A percentile compares a stretch with the other conserved stretches of the same genome.
Evolutionary conservation across 192 early-diverging fungal species (phyloP).

Genomic region (Gonapodya sp.): DNA sequence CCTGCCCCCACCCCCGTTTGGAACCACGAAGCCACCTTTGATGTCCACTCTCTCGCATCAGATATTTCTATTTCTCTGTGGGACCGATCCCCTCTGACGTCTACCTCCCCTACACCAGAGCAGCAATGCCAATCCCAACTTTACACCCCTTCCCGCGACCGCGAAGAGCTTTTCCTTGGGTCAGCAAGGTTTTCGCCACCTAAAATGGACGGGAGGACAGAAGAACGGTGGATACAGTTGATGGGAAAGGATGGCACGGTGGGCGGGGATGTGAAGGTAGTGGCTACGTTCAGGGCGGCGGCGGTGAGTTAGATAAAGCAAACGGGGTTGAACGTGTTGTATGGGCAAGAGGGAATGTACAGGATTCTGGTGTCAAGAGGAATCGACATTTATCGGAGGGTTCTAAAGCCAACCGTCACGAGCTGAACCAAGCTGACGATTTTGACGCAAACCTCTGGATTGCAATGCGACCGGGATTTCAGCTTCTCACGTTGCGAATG

Average conservation of each 20-base stretch:
- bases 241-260: not conserved
- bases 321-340: too few species aligned
- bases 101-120: not conserved
- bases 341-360: too few species aligned
- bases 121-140: not conserved
- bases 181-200: not conserved
- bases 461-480: too few species aligned
- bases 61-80: slow-evolving; percentile 1
- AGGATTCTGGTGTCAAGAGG: too few species aligned
- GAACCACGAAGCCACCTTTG: slow-evolving; percentile 10
- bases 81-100: not conserved
- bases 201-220: not conserved
- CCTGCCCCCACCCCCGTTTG: not conserved
- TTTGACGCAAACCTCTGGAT: too few species aligned
- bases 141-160: not conserved
- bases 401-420: too few species aligned
- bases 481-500: too few species aligned
- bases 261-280: not conserved
- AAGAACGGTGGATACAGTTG: not conserved
- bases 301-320: slow-evolving; percentile 3
- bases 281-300: not conserved
- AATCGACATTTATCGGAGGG: too few species aligned
- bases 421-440: too few species aligned
- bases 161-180: not conserved
- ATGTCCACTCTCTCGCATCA: not conserved